Percentiles rank a stretch among this genome's conserved stretches.
Conservation (phyloP, 805 yeast genomes). For the Diddensiella caesifluorescens region DNA sequence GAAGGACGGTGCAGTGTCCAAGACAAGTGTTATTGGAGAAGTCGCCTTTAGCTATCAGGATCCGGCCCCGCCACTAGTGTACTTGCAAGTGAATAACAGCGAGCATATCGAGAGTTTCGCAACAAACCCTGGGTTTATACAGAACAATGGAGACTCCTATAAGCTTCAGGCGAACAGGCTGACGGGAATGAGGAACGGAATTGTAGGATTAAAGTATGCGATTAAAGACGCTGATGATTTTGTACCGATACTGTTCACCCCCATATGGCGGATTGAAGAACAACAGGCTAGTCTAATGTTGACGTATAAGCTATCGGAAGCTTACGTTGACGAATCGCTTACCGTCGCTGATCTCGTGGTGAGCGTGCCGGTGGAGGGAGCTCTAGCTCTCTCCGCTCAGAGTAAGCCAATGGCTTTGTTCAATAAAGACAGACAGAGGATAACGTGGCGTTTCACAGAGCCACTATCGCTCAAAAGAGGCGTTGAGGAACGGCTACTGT, state of each 20-base stretch:
- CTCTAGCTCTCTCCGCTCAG: conserved; percentile 60
- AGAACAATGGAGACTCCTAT: conserved; percentile 25
- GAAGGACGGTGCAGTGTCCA: conserved; percentile 56
- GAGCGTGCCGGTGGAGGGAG: conserved; percentile 57
- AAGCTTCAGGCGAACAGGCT: conserved; percentile 11
- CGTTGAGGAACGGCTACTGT: conserved; percentile 66
- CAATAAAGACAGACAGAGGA: conserved; percentile 76
- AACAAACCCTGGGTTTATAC: conserved; percentile 49
- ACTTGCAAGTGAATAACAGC: conserved; percentile 20
- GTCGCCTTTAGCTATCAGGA: conserved; percentile 67
- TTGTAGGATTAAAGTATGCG: conserved; percentile 77
- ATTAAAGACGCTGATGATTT: conserved; percentile 39
- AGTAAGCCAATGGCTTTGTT: conserved; percentile 91
- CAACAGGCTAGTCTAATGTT: conserved; percentile 82
- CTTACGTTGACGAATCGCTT: conserved; percentile 34
- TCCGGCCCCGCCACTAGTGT: conserved; percentile 3
- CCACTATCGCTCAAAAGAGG: conserved; percentile 36
- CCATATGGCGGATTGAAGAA: conserved; percentile 85
- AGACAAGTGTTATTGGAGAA: conserved; percentile 74
- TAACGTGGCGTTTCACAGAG: conserved; percentile 67
- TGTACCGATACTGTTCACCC: conserved; percentile 63
- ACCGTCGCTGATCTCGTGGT: conserved; percentile 53
- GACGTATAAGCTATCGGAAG: conserved; percentile 53
- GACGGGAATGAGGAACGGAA: conserved; percentile 19
- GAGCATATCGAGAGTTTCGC: conserved; percentile 42